These are phyloP conservation scores for Hansenula sp. DNA, from an alignment of 1,139 yeast genomes.

Conservation along the genomic window DNA sequence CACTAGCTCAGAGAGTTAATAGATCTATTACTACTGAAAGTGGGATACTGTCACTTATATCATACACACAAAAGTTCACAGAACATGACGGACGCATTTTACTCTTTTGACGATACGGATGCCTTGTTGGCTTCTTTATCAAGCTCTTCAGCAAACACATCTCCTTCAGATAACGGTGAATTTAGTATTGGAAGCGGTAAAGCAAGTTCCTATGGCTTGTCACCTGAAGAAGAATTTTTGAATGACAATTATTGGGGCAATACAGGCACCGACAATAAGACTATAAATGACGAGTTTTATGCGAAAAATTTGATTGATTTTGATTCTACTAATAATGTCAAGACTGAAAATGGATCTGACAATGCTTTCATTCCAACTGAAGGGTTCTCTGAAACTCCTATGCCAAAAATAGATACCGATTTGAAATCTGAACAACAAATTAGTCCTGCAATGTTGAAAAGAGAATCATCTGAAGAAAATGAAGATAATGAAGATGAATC, in stretches of 20 bases:
- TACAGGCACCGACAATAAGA: background rate
- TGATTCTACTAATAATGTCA: background rate
- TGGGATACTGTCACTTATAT: no score
- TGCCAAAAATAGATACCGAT: background rate
- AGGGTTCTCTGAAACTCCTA: background rate
- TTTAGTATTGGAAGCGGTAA: conserved; percentile 11
- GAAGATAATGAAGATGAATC: background rate
- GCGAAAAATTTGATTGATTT: background rate
- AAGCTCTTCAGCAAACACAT: conserved; percentile 16
- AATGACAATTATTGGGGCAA: conserved; percentile 12
- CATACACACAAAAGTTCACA: background rate
- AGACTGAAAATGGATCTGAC: background rate
- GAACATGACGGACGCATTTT: conserved; percentile 4
- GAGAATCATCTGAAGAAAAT: background rate
- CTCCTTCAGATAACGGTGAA: conserved; percentile 18
- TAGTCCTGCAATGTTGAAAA: background rate
- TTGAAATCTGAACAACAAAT: background rate
- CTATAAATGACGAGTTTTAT: background rate
- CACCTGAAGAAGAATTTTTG: conserved; percentile 17
- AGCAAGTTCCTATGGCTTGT: conserved; percentile 17
- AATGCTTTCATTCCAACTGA: background rate
- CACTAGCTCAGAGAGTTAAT: no score
- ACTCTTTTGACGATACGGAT: conserved; percentile 24
- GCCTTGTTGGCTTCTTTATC: conserved; percentile 23
- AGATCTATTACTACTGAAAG: background rate